Evolutionary conservation across 768 basidiomycete species (phyloP).

Genomic region (Russula sp.): DNA sequence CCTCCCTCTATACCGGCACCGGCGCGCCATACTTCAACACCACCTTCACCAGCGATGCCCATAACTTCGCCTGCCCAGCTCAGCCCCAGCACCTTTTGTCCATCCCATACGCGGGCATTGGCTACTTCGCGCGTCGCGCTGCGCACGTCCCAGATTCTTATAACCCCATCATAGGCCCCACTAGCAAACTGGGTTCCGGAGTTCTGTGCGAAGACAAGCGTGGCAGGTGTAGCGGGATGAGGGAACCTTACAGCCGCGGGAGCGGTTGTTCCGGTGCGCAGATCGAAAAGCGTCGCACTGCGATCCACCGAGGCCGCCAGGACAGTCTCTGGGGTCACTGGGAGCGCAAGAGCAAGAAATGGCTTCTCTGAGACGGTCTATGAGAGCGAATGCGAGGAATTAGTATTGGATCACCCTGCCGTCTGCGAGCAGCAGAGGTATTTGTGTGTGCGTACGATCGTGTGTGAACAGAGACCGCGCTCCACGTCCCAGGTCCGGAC

Average conservation of each 20-base stretch:
- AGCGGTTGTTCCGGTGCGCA: constrained; percentile 39
- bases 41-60: constrained; percentile 26
- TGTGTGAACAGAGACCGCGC: constrained; percentile 59
- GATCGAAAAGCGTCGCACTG: constrained; percentile 62
- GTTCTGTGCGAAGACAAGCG: constrained; percentile 32
- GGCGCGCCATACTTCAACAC: constrained; percentile 28
- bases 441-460: constrained; percentile 45
- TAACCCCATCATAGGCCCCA: constrained; percentile 73
- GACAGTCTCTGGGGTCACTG: constrained; percentile 34
- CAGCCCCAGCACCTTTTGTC: constrained; percentile 51
- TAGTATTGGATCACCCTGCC: neutral
- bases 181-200: constrained; percentile 51
- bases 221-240: constrained; percentile 64
- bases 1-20: constrained; percentile 22
- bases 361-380: constrained; percentile 68
- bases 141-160: constrained; percentile 71
- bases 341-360: constrained; percentile 56
- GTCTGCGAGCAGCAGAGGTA: neutral
- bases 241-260: constrained; percentile 36
- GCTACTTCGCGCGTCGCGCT: constrained; percentile 59
- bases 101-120: constrained; percentile 52
- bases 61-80: constrained; percentile 25
- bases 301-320: constrained; percentile 70
- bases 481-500: constrained; percentile 85
- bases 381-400: neutral